These are phyloP conservation scores for Rubus idaeus DNA, from an alignment of 306 rosid genomes.

Conservation along the genomic window DNA sequence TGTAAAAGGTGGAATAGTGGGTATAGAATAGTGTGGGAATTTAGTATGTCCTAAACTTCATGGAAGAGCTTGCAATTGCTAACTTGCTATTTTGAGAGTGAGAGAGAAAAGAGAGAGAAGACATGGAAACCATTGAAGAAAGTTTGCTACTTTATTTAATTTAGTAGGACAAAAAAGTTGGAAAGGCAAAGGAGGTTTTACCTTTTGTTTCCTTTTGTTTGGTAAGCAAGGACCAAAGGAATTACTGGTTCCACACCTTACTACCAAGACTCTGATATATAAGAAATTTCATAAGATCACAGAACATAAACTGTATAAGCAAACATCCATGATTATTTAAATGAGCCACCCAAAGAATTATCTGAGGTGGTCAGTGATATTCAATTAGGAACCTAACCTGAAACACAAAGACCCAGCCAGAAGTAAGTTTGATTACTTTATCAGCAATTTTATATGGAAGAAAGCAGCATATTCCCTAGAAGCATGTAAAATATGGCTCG, in stretches of 20 bases:
- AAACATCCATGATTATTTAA: not conserved
- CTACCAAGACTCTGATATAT: not conserved
- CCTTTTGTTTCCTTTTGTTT: conserved; percentile 16
- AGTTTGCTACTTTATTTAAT: not conserved
- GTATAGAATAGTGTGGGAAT: conserved; percentile 14
- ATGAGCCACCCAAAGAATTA: not conserved
- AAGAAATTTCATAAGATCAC: not conserved
- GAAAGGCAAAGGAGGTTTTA: conserved; percentile 18
- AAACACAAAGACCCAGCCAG: not conserved
- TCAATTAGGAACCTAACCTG: not conserved
- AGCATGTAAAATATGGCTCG: conserved; percentile 4
- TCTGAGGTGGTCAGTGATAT: not conserved
- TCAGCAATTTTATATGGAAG: not conserved
- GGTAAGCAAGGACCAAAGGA: conserved; percentile 4
- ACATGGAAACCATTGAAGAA: conserved; percentile 1
- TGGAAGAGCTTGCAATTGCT: conserved; percentile 48
- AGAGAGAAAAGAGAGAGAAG: conserved; percentile 32
- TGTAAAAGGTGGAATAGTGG: conserved; percentile 41
- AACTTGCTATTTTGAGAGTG: conserved; percentile 57
- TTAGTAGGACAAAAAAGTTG: not conserved
- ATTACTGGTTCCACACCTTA: conserved; percentile 13
- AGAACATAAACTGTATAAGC: not conserved
- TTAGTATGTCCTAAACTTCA: conserved; percentile 49
- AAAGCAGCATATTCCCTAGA: not conserved
- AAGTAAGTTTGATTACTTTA: not conserved